Evolutionary conservation across 352 stramenopile genomes (phyloP).

Genomic region (Phytophthora palmivora): DNA sequence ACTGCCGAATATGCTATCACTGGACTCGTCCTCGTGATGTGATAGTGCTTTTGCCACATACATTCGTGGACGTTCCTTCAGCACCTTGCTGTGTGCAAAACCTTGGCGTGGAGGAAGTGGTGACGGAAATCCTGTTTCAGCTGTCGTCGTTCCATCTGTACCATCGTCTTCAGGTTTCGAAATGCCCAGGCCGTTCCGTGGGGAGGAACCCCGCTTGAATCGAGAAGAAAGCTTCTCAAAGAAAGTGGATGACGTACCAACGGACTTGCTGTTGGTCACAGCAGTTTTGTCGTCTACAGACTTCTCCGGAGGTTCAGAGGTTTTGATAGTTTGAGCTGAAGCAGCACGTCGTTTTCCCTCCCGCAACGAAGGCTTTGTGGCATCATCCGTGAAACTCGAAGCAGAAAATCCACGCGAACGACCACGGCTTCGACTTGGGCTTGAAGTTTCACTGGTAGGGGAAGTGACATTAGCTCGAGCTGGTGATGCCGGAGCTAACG

Average conservation of each 20-base stretch:
- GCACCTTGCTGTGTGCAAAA: constrained; percentile 47
- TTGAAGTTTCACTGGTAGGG: constrained; percentile 24
- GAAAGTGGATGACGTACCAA: constrained; percentile 72
- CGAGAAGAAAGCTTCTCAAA: constrained; percentile 86
- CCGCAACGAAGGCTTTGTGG: constrained; percentile 26
- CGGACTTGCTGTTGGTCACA: constrained; percentile 29
- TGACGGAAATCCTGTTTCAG: constrained; percentile 33
- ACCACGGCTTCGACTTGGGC: constrained; percentile 30
- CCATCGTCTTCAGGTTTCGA: constrained; percentile 34
- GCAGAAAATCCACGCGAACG: constrained; percentile 42
- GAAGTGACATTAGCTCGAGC: constrained; percentile 2
- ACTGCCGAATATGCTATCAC: constrained; percentile 88
- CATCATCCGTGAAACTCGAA: constrained; percentile 41
- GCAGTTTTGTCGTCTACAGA: constrained; percentile 42
- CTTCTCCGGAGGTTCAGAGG: constrained; percentile 26
- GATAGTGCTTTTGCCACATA: constrained; percentile 75
- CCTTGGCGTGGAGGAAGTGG: constrained; percentile 30
- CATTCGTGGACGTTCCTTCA: constrained; percentile 77
- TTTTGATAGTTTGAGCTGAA: constrained; percentile 45
- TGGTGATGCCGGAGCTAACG: constrained; percentile 9
- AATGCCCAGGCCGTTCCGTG: constrained; percentile 35
- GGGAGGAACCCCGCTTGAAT: constrained; percentile 78
- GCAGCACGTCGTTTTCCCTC: constrained; percentile 45
- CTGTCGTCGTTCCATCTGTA: constrained; percentile 17
- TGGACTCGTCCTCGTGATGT: constrained; percentile 82